A percentile compares a stretch with the other conserved stretches of the same genome.
These are phyloP conservation scores for Lagenidium sp. DNA, from an alignment of 352 stramenopile genomes.

Conservation along the genomic window DNA sequence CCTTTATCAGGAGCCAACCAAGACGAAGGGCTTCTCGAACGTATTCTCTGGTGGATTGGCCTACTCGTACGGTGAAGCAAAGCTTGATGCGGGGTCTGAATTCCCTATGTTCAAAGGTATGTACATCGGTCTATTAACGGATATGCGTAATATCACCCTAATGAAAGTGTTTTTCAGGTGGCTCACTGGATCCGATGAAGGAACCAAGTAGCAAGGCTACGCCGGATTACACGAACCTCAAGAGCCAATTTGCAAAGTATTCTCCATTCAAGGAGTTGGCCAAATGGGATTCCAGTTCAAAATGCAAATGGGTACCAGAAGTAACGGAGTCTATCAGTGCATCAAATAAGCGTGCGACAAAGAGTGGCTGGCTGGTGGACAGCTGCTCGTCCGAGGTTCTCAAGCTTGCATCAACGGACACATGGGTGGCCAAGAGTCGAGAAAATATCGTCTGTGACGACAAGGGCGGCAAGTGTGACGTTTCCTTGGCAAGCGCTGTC, in stretches of 20 bases:
- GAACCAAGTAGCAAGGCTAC: conserved; percentile 51
- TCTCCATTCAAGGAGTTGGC: conserved; percentile 36
- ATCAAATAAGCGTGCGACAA: conserved; percentile 39
- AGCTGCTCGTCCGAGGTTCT: conserved; percentile 39
- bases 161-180: conserved; percentile 24
- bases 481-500: conserved; percentile 29
- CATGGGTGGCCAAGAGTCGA: conserved; percentile 61
- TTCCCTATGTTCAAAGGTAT: conserved; percentile 81
- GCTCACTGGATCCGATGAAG: conserved; percentile 47
- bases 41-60: conserved; percentile 78
- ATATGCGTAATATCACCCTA: too few species aligned
- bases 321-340: conserved; percentile 47
- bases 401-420: conserved; percentile 51
- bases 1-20: conserved; percentile 54
- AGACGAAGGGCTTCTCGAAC: conserved; percentile 59
- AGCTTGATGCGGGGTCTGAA: conserved; percentile 46
- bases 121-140: too few species aligned
- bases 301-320: conserved; percentile 52
- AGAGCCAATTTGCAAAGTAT: conserved; percentile 61
- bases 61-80: conserved; percentile 83
- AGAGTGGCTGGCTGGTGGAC: conserved; percentile 55
- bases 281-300: conserved; percentile 41
- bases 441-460: conserved; percentile 66
- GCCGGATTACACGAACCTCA: conserved; percentile 67
- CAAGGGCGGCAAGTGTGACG: conserved; percentile 55